phyloP scores from a whole-genome alignment of 1,284 basidiomycete species.

The Coniferiporia weirii region DNA sequence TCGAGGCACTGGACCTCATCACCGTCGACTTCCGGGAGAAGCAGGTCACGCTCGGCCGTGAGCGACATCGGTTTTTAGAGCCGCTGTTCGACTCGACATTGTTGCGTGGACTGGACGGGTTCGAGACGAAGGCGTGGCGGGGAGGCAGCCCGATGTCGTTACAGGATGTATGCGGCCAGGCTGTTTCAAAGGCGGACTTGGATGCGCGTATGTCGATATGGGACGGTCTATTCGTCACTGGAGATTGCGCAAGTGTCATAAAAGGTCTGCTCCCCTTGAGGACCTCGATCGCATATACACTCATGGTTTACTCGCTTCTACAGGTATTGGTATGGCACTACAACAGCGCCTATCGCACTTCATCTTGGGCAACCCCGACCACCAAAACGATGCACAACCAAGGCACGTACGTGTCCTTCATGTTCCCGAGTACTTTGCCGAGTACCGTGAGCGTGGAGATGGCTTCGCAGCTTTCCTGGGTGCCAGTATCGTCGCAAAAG shows the following conservation, averaged over 20 bases:
- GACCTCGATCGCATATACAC: neutral
- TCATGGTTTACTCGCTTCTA: neutral
- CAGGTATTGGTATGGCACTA: slow-evolving; percentile 66
- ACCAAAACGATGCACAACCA: slow-evolving; percentile 67
- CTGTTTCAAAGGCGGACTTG: slow-evolving; percentile 53
- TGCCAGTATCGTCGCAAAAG: slow-evolving; percentile 83
- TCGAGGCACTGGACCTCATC: slow-evolving; percentile 75
- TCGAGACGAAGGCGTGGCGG: slow-evolving; percentile 16
- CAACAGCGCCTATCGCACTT: slow-evolving; percentile 72
- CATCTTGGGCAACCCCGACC: slow-evolving; percentile 60
- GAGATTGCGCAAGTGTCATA: slow-evolving; percentile 70
- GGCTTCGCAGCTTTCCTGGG: slow-evolving; percentile 84
- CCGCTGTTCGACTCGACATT: slow-evolving; percentile 77
- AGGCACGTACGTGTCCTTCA: slow-evolving; percentile 58
- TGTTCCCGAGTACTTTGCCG: slow-evolving; percentile 91
- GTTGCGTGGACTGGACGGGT: slow-evolving; percentile 28
- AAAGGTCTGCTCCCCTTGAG: slow-evolving; percentile 47
- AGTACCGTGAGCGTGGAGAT: slow-evolving; percentile 82
- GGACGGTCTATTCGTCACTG: slow-evolving; percentile 81
- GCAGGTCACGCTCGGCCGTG: slow-evolving; percentile 76
- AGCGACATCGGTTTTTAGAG: slow-evolving; percentile 87
- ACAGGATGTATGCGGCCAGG: slow-evolving; percentile 60
- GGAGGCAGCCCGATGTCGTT: slow-evolving; percentile 37
- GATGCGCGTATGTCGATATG: slow-evolving; percentile 70
- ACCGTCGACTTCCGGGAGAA: slow-evolving; percentile 68